These are phyloP conservation scores for Raffaelea ambrosiae DNA, from an alignment of 2,329 filamentous ascomycete species.

Conservation along the genomic window DNA sequence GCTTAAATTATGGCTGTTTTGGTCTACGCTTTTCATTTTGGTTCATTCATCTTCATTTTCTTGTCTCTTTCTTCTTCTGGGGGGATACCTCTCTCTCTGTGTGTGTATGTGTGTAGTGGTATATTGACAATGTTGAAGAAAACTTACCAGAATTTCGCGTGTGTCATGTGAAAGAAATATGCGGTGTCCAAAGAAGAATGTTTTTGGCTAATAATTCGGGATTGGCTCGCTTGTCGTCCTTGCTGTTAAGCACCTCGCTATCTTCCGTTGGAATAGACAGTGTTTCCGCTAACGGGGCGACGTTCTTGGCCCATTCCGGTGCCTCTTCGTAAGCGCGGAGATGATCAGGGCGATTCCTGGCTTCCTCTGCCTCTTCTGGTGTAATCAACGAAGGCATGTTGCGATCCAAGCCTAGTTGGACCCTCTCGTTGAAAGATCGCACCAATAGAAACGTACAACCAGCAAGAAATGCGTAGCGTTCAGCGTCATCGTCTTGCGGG, in stretches of 20 bases:
- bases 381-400: slow-evolving; percentile 3
- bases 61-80: too few relatives aligned
- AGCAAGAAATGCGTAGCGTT: slow-evolving; percentile 6
- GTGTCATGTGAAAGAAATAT: slow-evolving; percentile 7
- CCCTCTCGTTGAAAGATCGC: slow-evolving; percentile 3
- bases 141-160: too few relatives aligned
- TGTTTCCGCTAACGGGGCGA: background rate
- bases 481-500: slow-evolving; percentile 5
- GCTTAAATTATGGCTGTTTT: too few relatives aligned
- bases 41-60: too few relatives aligned
- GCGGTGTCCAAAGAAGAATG: slow-evolving; percentile 5
- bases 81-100: too few relatives aligned
- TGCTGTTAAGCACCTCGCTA: background rate
- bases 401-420: slow-evolving; percentile 3
- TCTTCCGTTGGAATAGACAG: slow-evolving; percentile 3
- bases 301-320: background rate
- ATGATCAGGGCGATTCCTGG: slow-evolving; percentile 2
- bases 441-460: slow-evolving; percentile 5
- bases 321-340: slow-evolving; percentile 1
- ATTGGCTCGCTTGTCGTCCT: slow-evolving; percentile 1
- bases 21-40: too few relatives aligned
- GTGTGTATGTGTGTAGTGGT: too few relatives aligned
- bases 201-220: slow-evolving; percentile 5
- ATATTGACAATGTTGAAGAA: too few relatives aligned
- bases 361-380: slow-evolving; percentile 4